These are phyloP conservation scores for Sphagnum tenellum DNA, from an alignment of 225 moss, liverwort and hornwort species.

Conservation along the genomic window DNA sequence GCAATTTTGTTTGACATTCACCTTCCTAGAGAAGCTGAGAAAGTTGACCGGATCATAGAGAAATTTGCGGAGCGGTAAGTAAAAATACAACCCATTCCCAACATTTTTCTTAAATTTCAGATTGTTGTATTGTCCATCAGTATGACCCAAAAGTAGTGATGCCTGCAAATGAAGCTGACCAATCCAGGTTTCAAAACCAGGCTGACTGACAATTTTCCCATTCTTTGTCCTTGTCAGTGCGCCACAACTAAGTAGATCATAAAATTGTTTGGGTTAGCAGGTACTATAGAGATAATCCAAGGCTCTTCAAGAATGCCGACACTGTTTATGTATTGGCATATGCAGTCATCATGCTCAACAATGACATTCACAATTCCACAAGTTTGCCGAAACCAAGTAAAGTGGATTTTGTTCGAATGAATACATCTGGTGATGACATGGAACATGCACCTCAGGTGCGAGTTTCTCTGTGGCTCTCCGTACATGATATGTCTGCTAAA, in stretches of 20 bases:
- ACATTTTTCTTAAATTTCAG: no score
- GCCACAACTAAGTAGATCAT: no score
- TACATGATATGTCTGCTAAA: no score
- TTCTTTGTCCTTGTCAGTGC: no score
- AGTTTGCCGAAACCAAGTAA: slow-evolving; percentile 94
- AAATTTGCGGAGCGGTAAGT: slow-evolving; percentile 92
- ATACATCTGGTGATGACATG: slow-evolving; percentile 73
- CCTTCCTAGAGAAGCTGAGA: slow-evolving; percentile 97
- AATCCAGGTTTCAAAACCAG: no score
- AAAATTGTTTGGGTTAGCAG: slow-evolving; percentile 18
- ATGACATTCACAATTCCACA: slow-evolving; percentile 98
- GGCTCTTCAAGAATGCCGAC: slow-evolving; percentile 90
- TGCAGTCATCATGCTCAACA: slow-evolving; percentile 98
- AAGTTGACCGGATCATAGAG: slow-evolving; percentile 99
- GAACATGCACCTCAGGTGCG: slow-evolving; percentile 75
- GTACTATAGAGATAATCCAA: slow-evolving; percentile 96
- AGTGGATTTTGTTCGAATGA: slow-evolving; percentile 87
- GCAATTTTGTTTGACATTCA: slow-evolving; percentile 92
- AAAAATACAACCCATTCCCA: no score
- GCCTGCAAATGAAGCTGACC: no score
- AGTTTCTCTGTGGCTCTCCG: no score
- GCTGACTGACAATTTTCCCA: no score
- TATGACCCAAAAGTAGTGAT: no score
- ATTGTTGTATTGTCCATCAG: no score
- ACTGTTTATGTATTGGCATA: slow-evolving; percentile 94